Evolutionary conservation across 257 asterid genomes (phyloP).

Genomic region (Solanum sejunctum): DNA sequence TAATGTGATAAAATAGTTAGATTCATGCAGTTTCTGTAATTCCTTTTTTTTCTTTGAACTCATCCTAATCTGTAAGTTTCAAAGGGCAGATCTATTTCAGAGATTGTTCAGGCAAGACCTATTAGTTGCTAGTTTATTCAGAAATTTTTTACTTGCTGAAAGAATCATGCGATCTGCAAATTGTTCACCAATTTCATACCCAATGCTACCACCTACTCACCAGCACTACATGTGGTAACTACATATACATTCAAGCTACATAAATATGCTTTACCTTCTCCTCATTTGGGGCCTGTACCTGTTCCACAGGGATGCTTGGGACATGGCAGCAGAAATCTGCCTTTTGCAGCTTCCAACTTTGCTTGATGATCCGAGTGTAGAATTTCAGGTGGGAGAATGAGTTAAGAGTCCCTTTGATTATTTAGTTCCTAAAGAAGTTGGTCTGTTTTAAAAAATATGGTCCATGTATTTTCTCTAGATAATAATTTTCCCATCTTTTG

Average conservation of each 20-base stretch:
- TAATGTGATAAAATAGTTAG: constrained; percentile 19
- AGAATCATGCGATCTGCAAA: constrained; percentile 98
- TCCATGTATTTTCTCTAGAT: background rate
- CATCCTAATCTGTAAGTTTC: constrained; percentile 9
- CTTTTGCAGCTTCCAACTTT: constrained; percentile 92
- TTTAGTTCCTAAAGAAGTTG: background rate
- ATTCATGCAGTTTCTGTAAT: background rate
- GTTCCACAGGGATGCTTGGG: constrained; percentile 95
- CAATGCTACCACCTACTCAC: constrained; percentile 89
- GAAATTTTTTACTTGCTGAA: constrained; percentile 94
- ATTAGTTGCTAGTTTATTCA: constrained; percentile 90
- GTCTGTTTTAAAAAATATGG: background rate
- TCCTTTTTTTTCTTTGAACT: background rate
- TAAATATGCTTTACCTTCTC: background rate
- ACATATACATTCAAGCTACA: background rate
- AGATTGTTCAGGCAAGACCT: constrained; percentile 96
- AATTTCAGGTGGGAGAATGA: constrained; percentile 58
- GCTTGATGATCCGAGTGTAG: constrained; percentile 80
- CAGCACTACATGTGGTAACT: constrained; percentile 96
- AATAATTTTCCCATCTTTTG: background rate
- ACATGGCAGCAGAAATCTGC: constrained; percentile 99
- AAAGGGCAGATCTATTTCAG: constrained; percentile 76
- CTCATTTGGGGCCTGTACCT: background rate
- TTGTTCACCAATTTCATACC: constrained; percentile 91
- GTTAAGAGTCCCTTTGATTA: background rate